A percentile compares a stretch with the other conserved stretches of the same genome.
Evolutionary conservation across 139 green algal species (phyloP).

Genomic region (Chlamydomonas sphaeroides): DNA sequence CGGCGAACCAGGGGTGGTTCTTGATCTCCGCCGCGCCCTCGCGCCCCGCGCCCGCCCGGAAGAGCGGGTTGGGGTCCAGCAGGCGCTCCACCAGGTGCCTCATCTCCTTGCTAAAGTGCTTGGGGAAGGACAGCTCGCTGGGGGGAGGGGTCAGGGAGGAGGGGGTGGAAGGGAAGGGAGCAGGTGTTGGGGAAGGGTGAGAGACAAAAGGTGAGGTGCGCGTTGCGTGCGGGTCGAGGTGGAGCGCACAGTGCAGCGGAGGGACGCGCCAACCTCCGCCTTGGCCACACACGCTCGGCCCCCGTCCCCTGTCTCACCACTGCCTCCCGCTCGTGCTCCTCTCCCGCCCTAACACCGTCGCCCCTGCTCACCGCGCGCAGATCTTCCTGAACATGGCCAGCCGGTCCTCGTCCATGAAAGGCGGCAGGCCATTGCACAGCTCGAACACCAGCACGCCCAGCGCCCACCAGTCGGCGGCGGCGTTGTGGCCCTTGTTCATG

Average conservation of each 20-base stretch:
- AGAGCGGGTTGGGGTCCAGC: conserved; percentile 75
- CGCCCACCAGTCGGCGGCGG: conserved; percentile 94
- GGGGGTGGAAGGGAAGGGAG: background rate
- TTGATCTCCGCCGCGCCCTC: conserved; percentile 79
- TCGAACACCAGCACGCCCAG: conserved; percentile 93
- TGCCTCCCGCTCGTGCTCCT: no score
- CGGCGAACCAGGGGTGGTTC: conserved; percentile 88
- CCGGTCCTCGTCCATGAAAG: conserved; percentile 89
- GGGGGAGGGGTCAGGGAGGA: background rate
- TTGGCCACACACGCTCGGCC: no score
- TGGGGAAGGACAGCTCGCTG: conserved; percentile 69
- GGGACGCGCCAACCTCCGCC: no score
- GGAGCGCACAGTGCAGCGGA: no score
- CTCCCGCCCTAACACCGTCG: background rate
- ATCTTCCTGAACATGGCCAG: conserved; percentile 90
- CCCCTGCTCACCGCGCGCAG: conserved; percentile 45
- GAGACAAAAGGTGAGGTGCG: background rate
- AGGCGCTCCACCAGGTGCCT: conserved; percentile 81
- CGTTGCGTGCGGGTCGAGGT: no score
- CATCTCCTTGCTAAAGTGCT: conserved; percentile 77
- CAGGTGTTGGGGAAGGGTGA: background rate
- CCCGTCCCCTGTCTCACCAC: no score
- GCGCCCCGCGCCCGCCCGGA: conserved; percentile 74
- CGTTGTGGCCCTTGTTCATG: conserved; percentile 77
- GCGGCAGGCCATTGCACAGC: conserved; percentile 84